Conservation (phyloP, 1,139 yeast genomes). For the Pichia sp. region DNA sequence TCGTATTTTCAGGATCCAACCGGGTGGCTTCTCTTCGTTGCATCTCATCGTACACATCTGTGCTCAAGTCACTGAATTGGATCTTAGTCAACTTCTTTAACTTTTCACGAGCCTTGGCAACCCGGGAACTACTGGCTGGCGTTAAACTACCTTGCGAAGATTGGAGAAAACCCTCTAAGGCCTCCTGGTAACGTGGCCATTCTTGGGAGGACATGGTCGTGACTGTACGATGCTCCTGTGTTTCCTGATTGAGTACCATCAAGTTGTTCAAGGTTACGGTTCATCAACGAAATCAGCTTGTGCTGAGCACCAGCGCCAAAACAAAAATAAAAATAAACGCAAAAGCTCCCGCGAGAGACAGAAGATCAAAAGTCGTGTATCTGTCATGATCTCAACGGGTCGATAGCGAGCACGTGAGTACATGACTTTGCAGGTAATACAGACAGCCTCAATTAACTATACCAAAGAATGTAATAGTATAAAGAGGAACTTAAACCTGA, state of each 20-base stretch:
- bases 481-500: too few species aligned
- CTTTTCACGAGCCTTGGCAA: constrained; percentile 80
- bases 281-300: neutral
- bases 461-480: too few species aligned
- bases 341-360: neutral
- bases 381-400: neutral
- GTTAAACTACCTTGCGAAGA: constrained; percentile 46
- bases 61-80: constrained; percentile 85
- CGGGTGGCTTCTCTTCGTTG: constrained; percentile 60
- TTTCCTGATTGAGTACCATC: too few species aligned
- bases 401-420: neutral
- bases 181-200: constrained; percentile 39
- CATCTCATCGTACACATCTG: constrained; percentile 91
- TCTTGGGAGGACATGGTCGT: constrained; percentile 7
- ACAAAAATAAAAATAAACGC: neutral
- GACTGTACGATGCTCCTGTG: too few species aligned
- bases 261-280: neutral
- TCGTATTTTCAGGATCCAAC: constrained; percentile 37
- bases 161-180: constrained; percentile 49
- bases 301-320: neutral
- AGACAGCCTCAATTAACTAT: too few species aligned
- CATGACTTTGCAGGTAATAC: neutral
- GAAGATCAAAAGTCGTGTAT: neutral
- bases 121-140: constrained; percentile 51
- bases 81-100: constrained; percentile 70